Conservation (phyloP, 495 filamentous ascomycete species). For the Sordaria brevicollis region DNA sequence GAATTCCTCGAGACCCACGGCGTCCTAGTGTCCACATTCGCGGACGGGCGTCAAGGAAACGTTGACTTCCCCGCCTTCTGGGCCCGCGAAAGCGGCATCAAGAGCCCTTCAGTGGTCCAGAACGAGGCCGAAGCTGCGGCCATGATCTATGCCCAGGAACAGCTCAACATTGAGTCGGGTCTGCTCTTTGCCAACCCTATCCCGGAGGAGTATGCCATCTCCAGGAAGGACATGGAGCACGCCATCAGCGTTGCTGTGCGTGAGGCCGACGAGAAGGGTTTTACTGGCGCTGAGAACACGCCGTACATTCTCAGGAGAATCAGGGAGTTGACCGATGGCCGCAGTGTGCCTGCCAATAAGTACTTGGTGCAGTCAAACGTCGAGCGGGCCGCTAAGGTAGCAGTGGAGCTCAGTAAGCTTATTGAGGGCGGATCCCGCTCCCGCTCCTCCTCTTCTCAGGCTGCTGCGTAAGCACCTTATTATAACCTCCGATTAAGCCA, state of each 20-base stretch:
- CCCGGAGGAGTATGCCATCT: conserved; percentile 57
- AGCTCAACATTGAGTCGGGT: conserved; percentile 58
- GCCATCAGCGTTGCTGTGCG: conserved; percentile 63
- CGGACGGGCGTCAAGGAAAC: conserved; percentile 54
- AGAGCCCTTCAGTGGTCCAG: conserved; percentile 62
- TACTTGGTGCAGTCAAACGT: conserved; percentile 76
- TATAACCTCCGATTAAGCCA: neutral
- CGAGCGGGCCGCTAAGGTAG: conserved; percentile 64
- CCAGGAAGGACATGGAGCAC: conserved; percentile 59
- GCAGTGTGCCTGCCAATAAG: conserved; percentile 63
- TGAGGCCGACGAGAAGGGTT: conserved; percentile 59
- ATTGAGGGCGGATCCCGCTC: conserved; percentile 7
- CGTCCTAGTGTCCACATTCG: conserved; percentile 77
- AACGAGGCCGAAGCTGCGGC: conserved; percentile 74
- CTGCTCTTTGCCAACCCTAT: conserved; percentile 85
- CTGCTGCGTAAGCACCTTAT: neutral
- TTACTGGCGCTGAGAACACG: conserved; percentile 70
- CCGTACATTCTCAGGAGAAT: conserved; percentile 80
- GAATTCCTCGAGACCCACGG: conserved; percentile 95
- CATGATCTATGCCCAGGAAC: conserved; percentile 52
- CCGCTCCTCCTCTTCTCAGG: neutral
- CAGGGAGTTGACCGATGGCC: conserved; percentile 64
- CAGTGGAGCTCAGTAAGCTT: conserved; percentile 61
- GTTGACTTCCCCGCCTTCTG: conserved; percentile 87
- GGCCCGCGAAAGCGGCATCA: conserved; percentile 70